These are phyloP conservation scores for Physocladia obscura DNA, from an alignment of 192 early-diverging fungal genomes.

Conservation along the genomic window DNA sequence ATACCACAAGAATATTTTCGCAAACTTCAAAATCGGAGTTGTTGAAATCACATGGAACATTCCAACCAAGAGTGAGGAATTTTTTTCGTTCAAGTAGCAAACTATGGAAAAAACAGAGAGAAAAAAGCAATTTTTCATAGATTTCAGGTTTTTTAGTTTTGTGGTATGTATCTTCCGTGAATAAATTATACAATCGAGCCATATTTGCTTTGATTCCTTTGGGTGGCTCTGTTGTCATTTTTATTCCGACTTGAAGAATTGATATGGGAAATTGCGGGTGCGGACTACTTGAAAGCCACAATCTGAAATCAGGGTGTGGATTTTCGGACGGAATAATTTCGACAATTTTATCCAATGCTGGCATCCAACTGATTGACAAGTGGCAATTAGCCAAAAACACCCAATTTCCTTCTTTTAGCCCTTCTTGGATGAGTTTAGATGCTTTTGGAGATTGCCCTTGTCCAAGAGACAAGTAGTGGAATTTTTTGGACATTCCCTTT, in stretches of 20 bases:
- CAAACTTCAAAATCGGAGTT: slow-evolving; percentile 69
- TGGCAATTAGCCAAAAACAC: slow-evolving; percentile 69
- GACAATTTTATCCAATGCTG: slow-evolving; percentile 58
- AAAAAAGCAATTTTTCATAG: slow-evolving; percentile 58
- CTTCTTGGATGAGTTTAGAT: slow-evolving; percentile 57
- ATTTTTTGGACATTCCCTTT: slow-evolving; percentile 47
- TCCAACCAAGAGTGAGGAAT: slow-evolving; percentile 65
- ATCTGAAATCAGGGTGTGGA: slow-evolving; percentile 56
- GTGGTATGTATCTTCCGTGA: slow-evolving; percentile 53
- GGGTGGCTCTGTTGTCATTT: slow-evolving; percentile 67
- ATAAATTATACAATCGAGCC: slow-evolving; percentile 43
- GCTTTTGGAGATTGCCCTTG: slow-evolving; percentile 68
- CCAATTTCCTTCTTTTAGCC: slow-evolving; percentile 61
- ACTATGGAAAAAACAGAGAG: slow-evolving; percentile 61
- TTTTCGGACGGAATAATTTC: slow-evolving; percentile 54
- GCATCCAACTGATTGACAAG: slow-evolving; percentile 67
- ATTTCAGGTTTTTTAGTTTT: slow-evolving; percentile 45
- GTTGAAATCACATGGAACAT: slow-evolving; percentile 62
- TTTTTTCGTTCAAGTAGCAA: slow-evolving; percentile 62
- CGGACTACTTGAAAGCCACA: slow-evolving; percentile 65
- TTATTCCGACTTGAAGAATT: slow-evolving; percentile 57
- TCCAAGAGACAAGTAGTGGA: slow-evolving; percentile 61
- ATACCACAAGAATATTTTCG: slow-evolving; percentile 54
- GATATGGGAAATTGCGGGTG: slow-evolving; percentile 67
- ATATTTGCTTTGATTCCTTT: slow-evolving; percentile 63